phyloP scores from a whole-genome alignment of 2,329 filamentous ascomycete species.

The Colletotrichum sp. region DNA sequence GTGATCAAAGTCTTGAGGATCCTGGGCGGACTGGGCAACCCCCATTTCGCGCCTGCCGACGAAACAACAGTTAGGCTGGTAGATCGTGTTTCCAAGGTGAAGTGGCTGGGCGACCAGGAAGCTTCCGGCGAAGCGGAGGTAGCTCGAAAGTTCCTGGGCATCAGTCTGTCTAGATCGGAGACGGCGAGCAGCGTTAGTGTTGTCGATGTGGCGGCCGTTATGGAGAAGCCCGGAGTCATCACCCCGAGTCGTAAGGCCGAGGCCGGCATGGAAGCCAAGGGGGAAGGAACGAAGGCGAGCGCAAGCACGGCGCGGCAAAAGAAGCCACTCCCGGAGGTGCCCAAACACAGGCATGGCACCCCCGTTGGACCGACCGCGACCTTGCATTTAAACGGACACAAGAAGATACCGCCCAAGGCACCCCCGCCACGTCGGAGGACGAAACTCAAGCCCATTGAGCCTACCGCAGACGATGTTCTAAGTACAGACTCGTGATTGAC shows the following conservation, averaged over 20 bases:
- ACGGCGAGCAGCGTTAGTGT: conserved; percentile 79
- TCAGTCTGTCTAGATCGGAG: conserved; percentile 69
- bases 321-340: conserved; percentile 58
- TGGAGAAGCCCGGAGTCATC: conserved; percentile 81
- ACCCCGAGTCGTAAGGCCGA: conserved; percentile 71
- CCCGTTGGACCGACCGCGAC: conserved; percentile 43
- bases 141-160: conserved; percentile 68
- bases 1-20: conserved; percentile 77
- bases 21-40: conserved; percentile 68
- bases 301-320: conserved; percentile 36
- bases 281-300: conserved; percentile 25
- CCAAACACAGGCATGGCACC: conserved; percentile 60
- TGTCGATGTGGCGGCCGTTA: conserved; percentile 78
- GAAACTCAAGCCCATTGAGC: conserved; percentile 36
- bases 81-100: conserved; percentile 74
- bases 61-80: conserved; percentile 81
- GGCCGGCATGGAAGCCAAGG: conserved; percentile 27
- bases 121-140: conserved; percentile 47
- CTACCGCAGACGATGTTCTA: neutral
- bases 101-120: conserved; percentile 59
- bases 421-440: conserved; percentile 52
- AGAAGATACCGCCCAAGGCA: conserved; percentile 50
- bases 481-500: neutral
- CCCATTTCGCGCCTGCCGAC: conserved; percentile 81
- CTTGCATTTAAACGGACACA: conserved; percentile 33